Evolutionary conservation across 257 asterid genomes (phyloP).

Genomic region (Solanum bulbocastanum): DNA sequence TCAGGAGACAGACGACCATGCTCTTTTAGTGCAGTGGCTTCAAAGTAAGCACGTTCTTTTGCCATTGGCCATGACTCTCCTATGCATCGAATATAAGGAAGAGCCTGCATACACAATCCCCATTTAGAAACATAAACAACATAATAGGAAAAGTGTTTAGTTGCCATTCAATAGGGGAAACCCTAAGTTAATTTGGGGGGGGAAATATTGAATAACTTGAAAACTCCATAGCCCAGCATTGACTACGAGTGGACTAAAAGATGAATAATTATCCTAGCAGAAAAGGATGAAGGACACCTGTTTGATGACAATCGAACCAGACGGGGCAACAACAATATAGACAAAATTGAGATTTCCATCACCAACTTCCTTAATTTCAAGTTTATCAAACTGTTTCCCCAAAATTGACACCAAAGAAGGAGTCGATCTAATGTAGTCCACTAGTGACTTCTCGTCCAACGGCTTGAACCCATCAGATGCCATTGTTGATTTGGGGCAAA

Average conservation of each 20-base stretch:
- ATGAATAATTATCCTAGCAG: not conserved
- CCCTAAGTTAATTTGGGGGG: not conserved
- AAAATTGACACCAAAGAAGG: slow-evolving; percentile 60
- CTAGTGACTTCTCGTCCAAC: slow-evolving; percentile 57
- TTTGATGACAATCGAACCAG: slow-evolving; percentile 76
- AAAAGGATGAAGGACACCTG: slow-evolving; percentile 33
- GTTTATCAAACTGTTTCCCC: slow-evolving; percentile 47
- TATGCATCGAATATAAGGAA: slow-evolving; percentile 80
- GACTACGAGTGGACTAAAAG: not conserved
- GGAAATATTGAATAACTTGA: not conserved
- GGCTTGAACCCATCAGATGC: slow-evolving; percentile 54
- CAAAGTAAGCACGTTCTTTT: slow-evolving; percentile 94
- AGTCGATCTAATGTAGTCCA: slow-evolving; percentile 70
- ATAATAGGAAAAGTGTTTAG: not conserved
- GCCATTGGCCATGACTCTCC: slow-evolving; percentile 99
- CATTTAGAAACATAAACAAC: not conserved
- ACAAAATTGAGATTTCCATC: slow-evolving; percentile 98
- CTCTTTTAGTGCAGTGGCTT: slow-evolving; percentile 50
- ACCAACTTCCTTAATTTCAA: slow-evolving; percentile 79
- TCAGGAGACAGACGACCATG: slow-evolving; percentile 68
- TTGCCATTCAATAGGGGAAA: not conserved
- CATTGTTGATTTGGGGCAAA: slow-evolving; percentile 12
- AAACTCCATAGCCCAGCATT: not conserved
- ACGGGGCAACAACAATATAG: slow-evolving; percentile 44
- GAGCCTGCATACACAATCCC: slow-evolving; percentile 49